Evolutionary conservation across 2,329 filamentous ascomycete species (phyloP), one percentile per base, ranked within the genome.

Genomic region (Stylonectria norvegica): DNA sequence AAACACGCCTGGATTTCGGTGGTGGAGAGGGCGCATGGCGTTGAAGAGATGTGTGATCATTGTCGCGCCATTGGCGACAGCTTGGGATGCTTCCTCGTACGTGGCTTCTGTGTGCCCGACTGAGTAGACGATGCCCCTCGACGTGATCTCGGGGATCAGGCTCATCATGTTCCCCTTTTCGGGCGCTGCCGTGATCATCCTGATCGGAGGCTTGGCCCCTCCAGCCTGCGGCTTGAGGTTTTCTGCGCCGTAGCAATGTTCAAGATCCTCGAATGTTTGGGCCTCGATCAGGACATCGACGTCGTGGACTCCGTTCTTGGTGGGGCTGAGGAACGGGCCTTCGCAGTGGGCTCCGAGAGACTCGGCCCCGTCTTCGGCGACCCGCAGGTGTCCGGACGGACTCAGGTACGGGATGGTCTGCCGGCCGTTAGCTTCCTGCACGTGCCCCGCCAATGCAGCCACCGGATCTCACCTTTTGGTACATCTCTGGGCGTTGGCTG

Each of bases 21-120:
- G 89, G 63, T 93, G 87, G 36, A 95, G 79, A 11, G 89, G 89
- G 1, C 83, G 78, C 89, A 95, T 95, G 18, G 89, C 89, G 62
- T 95, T 95, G 78, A 95, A 95, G 2, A 95, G 74, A 58, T 95
- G 89, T 0, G 89, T 95, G 51, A 95, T 86, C 87, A 94, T 95
- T 34, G 78, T 86, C 2, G 86, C 87, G 36, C 89, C 89, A 5
- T 81, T 75, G n/a, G 70, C 71, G 4, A 93, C 77, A 15, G 86
- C 86, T 4, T 70, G 67, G 4, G 83, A 80, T 1, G 86, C 88
- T 59, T 91, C 76, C 63, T 94, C 87, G 60, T 91, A 95, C 0
- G 85, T 88, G 11, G 89, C 86, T 62, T 94, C 87, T 0, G 88
- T 89, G 66, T 95, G 89, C 6, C 89, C 89, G 48, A 94, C 85